Base-by-base conservation (phyloP, 805 yeast genomes). In the Candida tallmaniae region DNA sequence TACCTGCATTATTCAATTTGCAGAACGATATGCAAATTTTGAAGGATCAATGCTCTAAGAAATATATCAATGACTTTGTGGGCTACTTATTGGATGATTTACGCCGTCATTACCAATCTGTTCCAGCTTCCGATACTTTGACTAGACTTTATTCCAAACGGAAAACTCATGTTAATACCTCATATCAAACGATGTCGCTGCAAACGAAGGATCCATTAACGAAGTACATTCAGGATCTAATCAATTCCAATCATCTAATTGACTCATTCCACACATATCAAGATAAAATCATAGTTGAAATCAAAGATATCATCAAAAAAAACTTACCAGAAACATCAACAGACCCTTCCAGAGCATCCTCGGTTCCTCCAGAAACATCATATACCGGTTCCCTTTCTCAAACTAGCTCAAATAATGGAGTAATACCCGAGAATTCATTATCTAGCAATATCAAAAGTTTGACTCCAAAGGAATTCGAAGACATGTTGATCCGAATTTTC, bases 401-500 rank as follows among this genome's bases (percentile, higher is more conserved):
- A 19, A 29, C 11, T 17, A 22, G 5, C 4, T 3, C 11, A 13
- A 25, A 4, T 14, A 15, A 12, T 17, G 13, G 13, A 8, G 8
- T 14, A 7, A 7, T 14, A n/a, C 8, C 8, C 12, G 31, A 19
- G 24, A 11, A 11, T 8, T 40, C 51, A 3, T 38, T 65, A 18
- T 58, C 68, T 1, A 36, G 52, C n/a, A 65, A 58, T 35, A 73
- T 93, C 32, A 76, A 80, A 43, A 72, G 74, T 2, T 69, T 87
- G 70, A 68, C 87, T 0, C 82, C 93, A 0, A 57, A 61, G 10
- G 96, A 86, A 39, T 88, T 88, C 51, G 86, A 83, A 47, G 64
- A 59, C 2, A 81, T 88, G 85, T 54, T 86, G 27, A 55, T 69
- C 2, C 64, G 62, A 19, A 79, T 80, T 4, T 85, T 74, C 45